Evolutionary conservation across 495 filamentous ascomycete species (phyloP), one percentile per base, ranked within the genome.

Genomic region (Aspergillus kassunensis): DNA sequence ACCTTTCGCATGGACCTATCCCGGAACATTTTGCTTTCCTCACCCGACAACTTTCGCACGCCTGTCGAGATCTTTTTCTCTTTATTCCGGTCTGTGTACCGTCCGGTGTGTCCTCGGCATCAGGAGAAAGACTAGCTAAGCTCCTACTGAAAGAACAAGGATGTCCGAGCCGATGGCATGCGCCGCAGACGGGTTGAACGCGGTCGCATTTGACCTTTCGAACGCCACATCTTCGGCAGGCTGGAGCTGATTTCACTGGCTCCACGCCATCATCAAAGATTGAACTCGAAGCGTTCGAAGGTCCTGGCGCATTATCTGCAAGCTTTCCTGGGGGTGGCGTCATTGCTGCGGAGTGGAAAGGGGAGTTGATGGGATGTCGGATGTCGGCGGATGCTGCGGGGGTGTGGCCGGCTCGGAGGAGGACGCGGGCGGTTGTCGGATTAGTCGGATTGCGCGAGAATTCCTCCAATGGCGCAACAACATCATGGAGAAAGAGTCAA

Each of bases 201-300:
- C 41, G 41, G 41, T 44, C 41, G 25, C 41, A 44, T 44, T 44
- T 44, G 24, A 44, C 13, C 24, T 44, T 44, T 19, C 41, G 23
- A 18, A 16, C n/a, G 13, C 41, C 24, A 44, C 41, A 44, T 27
- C 13, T 10, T 8, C 24, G 16, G 24, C 41, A 44, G 25, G 24
- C 24, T 44, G 41, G 24, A n/a, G 5, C 15, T 30, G 24, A 10
- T n/a, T 29, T 18, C 34, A 16, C n/a, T 16, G n/a, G n/a, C 34
- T 16, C 13, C 13, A 7, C 11, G 8, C n/a, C 2, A 16, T 16
- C 18, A 15, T 15, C 31, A 34, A 3, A 4, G n/a, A 6, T 16
- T 16, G 34, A 15, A 4, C 31, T 34, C 15, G 31, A 34, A 15
- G n/a, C n/a, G 1, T 37, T 16, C 7, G n/a, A 15, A 3, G 16